Percentiles rank a stretch among this genome's conserved stretches.
Evolutionary conservation across 179 eudicot genomes (phyloP).

Genomic region (Silene noctiflora): DNA sequence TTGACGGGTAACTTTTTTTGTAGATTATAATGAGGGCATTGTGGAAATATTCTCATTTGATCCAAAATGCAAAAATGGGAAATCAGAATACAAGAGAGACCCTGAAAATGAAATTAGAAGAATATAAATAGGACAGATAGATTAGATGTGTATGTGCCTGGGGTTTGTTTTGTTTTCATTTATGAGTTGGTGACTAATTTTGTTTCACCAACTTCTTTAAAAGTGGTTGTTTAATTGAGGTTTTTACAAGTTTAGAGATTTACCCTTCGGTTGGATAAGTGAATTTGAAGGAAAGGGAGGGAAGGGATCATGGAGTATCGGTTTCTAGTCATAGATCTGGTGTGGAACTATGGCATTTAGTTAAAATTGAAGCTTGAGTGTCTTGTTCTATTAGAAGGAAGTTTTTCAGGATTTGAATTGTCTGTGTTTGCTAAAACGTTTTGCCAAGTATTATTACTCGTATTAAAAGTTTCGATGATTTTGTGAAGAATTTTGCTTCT

Average conservation of each 20-base stretch:
- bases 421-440: neutral
- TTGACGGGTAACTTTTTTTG: neutral
- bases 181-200: neutral
- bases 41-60: neutral
- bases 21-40: neutral
- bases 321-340: neutral
- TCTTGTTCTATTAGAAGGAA: no score
- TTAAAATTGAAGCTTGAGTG: no score
- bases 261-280: neutral
- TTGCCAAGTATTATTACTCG: neutral
- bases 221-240: neutral
- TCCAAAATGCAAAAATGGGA: neutral
- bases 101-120: neutral
- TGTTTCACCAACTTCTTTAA: neutral
- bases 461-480: no score
- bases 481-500: neutral
- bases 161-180: neutral
- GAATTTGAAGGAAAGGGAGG: no score
- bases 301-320: neutral
- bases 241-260: neutral
- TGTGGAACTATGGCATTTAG: neutral
- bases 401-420: neutral
- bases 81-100: neutral
- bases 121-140: neutral
- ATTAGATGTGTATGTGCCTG: neutral